Evolutionary conservation across 2,329 filamentous ascomycete species (phyloP), one percentile per base, ranked within the genome.

Genomic region (Arachnopeziza araneosa): DNA sequence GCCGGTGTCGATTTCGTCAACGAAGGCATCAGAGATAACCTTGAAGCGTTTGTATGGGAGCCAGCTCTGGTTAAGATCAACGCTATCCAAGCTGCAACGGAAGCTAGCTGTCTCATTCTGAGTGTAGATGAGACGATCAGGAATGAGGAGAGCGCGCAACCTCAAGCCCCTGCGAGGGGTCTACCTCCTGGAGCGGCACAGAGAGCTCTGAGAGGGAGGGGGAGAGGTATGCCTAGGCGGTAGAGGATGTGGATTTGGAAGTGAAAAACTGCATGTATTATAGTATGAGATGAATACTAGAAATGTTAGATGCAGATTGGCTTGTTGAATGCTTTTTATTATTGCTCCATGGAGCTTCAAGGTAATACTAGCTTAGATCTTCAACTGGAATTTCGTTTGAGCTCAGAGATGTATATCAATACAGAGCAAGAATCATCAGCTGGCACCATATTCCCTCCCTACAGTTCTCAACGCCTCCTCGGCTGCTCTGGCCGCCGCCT

Each of bases 91-190:
- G 93, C 95, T 22, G 95, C 95, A 56, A 93, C 93, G 32, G 95
- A 99, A 78, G 95, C 95, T 23, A 90, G 89, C 68, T 99, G 95
- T 79, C 78, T 99, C 79, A 98, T 99, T 68, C 79, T 99, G 70
- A 89, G 91, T 69, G 95, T 99, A 59, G 95, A 99, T 73, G 95
- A 99, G 85, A 99, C 95, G 36, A 98, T 99, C 77, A 92, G 87
- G 77, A 99, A 99, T 77, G 91, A 99, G 80, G 93, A 98, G 80
- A 96, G 91, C 71, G 83, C 87, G 69, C 81, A 86, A 75, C 89
- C 93, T 24, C 90, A 96, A 75, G 91, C 86, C 9, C 93, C 93
- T 0, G 83, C 85, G 59, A 82, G 89, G 75, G 83, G 85, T 22
- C 79, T 93, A 67, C 90, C 89, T 4, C 87, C 88, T 1, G 90